phyloP scores from a whole-genome alignment of 441 rosid species.

The Daphne laureola region DNA sequence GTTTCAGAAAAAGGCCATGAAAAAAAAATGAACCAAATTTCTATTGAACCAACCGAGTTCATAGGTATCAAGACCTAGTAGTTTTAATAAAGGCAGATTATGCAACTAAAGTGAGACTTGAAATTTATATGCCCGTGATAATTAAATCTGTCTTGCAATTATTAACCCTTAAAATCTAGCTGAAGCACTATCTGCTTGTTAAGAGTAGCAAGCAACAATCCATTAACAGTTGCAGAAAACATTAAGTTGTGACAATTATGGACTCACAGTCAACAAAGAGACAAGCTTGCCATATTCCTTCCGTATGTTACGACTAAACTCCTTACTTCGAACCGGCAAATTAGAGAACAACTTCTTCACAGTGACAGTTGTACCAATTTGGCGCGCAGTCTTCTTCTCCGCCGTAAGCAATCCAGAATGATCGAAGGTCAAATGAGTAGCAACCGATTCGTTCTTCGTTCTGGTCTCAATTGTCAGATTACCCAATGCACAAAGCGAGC shows the following conservation, averaged over 20 bases:
- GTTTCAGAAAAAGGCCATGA: too few relatives aligned
- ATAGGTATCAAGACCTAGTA: too few relatives aligned
- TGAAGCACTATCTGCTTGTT: too few relatives aligned
- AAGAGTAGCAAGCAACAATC: too few relatives aligned
- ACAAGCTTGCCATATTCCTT: slow-evolving; percentile 88
- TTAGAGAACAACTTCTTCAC: slow-evolving; percentile 78
- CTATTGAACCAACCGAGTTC: too few relatives aligned
- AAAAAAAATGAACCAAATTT: too few relatives aligned
- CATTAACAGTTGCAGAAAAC: too few relatives aligned
- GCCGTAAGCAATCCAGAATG: slow-evolving; percentile 60
- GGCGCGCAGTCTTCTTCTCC: slow-evolving; percentile 80
- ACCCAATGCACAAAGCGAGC: slow-evolving; percentile 91
- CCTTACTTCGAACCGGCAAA: slow-evolving; percentile 92
- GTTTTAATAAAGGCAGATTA: too few relatives aligned
- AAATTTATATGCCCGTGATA: too few relatives aligned
- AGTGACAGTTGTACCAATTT: slow-evolving; percentile 82
- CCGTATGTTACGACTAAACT: slow-evolving; percentile 85
- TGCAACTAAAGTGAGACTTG: too few relatives aligned
- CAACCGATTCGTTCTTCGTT: slow-evolving; percentile 61
- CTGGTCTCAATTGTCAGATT: slow-evolving; percentile 79
- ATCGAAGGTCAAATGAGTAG: slow-evolving; percentile 75
- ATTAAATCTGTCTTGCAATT: too few relatives aligned
- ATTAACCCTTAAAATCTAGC: too few relatives aligned
- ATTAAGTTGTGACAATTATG: neutral
- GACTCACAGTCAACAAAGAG: slow-evolving; percentile 74